Evolutionary conservation across 2,329 filamentous ascomycete species (phyloP), one percentile per base, ranked within the genome.

Genomic region (Alternaria burnsii): DNA sequence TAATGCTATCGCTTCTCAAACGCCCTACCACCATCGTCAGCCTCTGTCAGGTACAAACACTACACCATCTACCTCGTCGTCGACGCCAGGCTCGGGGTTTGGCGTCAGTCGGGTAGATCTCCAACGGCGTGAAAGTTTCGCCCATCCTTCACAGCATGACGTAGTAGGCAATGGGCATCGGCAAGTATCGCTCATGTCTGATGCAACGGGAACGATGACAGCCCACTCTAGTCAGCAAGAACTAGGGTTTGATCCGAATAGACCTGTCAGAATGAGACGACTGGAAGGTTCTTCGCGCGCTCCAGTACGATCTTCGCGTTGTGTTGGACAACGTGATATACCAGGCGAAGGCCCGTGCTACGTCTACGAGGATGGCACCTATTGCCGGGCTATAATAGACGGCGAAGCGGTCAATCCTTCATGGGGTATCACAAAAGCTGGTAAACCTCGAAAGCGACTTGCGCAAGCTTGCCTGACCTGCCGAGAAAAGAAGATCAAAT

Each of bases 401-500:
- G 93, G 93, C 18, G 91, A 97, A 75, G 85, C 85, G 0, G 93
- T 97, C 52, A 97, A 97, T 75, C 92, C 93, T 1, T 91, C 92
- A 68, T 97, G 94, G 94, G 93, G 94, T 16, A 89, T 97, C 10
- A 97, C 94, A 36, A 97, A 97, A 80, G 93, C 94, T 2, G 94
- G 94, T 14, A 97, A 97, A 81, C 93, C 94, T 48, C 88, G 94
- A 68, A 97, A 97, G 81, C 86, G 94, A 58, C 84, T 97, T 58
- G 93, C 94, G 24, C 93, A 97, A 76, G 93, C 93, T n/a, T 97
- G 94, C 75, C 85, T 97, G 59, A 95, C 93, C 12, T 97, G 94
- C 77, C 88, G 94, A 52, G 93, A 97, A 81, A 97, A 97, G 87
- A 97, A 97, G 84, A 97, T 97, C 81, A 97, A 97, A 79, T 97